Conservation (phyloP, 257 asterid genomes). For the Eustoma russellianum region DNA sequence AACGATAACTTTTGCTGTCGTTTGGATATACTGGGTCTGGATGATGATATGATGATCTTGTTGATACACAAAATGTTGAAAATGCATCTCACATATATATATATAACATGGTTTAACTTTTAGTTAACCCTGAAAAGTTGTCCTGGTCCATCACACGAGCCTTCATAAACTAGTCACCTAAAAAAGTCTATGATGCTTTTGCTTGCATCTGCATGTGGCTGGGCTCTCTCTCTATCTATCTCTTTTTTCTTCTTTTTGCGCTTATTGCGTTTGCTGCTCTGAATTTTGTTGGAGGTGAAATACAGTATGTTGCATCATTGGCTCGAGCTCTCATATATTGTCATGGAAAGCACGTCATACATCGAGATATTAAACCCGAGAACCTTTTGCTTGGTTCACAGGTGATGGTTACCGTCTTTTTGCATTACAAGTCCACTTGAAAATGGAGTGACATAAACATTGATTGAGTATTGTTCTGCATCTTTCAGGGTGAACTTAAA, state of each 20-base stretch:
- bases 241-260: constrained; percentile 2
- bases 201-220: constrained; percentile 1
- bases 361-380: constrained; percentile 91
- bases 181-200: too few species aligned
- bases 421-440: background rate
- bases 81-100: too few species aligned
- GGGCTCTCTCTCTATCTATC: too few species aligned
- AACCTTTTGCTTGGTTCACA: constrained; percentile 88
- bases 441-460: background rate
- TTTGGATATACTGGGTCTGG: too few species aligned
- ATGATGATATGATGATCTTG: too few species aligned
- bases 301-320: constrained; percentile 81
- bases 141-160: too few species aligned
- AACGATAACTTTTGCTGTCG: too few species aligned
- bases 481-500: constrained; percentile 78
- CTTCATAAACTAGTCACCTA: too few species aligned
- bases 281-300: constrained; percentile 2
- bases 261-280: constrained; percentile 11
- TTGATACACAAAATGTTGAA: too few species aligned
- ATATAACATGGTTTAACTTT: too few species aligned
- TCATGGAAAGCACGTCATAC: constrained; percentile 95
- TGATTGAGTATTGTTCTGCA: background rate
- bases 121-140: too few species aligned
- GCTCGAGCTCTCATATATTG: constrained; percentile 93
- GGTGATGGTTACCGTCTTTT: constrained; percentile 24